Base-by-base conservation (phyloP, 352 stramenopile species). In the Pythium vanterpoolii region DNA sequence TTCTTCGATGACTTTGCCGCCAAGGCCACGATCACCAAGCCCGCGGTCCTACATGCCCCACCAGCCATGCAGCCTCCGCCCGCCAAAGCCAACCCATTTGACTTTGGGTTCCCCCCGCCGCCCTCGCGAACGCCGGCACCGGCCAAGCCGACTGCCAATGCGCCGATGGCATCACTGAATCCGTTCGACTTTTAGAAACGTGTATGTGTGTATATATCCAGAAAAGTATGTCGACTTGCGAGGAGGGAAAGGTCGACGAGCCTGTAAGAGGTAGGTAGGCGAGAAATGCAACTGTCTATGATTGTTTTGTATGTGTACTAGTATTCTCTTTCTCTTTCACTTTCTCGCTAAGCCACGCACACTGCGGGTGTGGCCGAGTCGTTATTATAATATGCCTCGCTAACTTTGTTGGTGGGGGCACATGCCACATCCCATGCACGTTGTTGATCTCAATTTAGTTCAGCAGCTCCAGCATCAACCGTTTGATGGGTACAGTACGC, bases 171-270 rank as follows among this genome's bases (percentile, higher is more conserved):
- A 55, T 38, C 60, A 19, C 46, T 62, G 31, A 73, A 73, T 66
- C 66, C 66, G 13, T 73, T 73, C 45, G 66, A 73, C 56, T 69
- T 73, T 62, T 69, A 68, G 60, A 66, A 42, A 18, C 55, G 47
- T 54, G 26, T 42, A 21, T 63, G 46, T 63, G 39, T 45, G 26
- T 34, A 34, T 51, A 27, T 27, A 30, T 23, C n/a, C 21, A 42
- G 13, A 11, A 54, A 33, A 11, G 18, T 23, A n/a, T 24, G n/a
- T n/a, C n/a, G n/a, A 44, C n/a, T 14, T 24, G 39, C n/a, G 39
- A 46, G 39, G 5, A 26, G 16, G 18, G 36, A 16, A 43, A 7
- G 10, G 13, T 21, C 11, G 13, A 43, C 4, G 31, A 36, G 31
- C 31, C 31, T 43, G 36, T 26, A 30, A 36, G 47, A 54, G 31